Evolutionary conservation across 345 rosid genomes (phyloP).

Genomic region (Angophora floribunda): DNA sequence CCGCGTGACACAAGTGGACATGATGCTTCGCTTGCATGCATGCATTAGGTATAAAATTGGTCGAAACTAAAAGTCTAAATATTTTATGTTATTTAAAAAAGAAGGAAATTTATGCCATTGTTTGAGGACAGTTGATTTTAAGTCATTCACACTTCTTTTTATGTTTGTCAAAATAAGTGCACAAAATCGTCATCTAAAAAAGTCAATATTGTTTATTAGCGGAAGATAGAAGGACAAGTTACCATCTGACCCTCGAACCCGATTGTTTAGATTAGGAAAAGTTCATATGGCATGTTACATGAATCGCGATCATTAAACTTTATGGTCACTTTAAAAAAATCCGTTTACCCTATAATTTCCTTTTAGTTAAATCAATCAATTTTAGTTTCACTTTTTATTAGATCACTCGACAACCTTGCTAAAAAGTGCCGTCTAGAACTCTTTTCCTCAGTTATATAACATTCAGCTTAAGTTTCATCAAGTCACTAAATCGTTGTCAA

Average conservation of each 20-base stretch:
- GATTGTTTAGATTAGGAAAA: too few species aligned
- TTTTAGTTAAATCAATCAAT: background rate
- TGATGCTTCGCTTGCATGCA: too few species aligned
- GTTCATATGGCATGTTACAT: background rate
- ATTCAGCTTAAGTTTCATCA: background rate
- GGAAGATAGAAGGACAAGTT: background rate
- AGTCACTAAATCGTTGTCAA: background rate
- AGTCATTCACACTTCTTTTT: background rate
- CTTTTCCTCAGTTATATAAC: background rate
- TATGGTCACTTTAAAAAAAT: background rate
- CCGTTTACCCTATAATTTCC: background rate
- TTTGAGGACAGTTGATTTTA: too few species aligned
- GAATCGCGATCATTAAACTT: background rate
- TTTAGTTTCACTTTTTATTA: background rate
- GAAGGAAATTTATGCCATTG: too few species aligned
- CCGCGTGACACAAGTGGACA: too few species aligned
- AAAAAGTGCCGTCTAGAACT: background rate
- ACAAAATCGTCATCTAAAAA: background rate
- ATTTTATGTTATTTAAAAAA: too few species aligned
- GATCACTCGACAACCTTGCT: background rate
- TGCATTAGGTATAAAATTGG: too few species aligned
- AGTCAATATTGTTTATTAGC: background rate
- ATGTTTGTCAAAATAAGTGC: background rate
- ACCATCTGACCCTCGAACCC: too few species aligned
- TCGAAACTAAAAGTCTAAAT: too few species aligned